Evolutionary conservation across 1,284 basidiomycete genomes (phyloP).

Genomic region (Cutaneotrichosporon cutaneum): DNA sequence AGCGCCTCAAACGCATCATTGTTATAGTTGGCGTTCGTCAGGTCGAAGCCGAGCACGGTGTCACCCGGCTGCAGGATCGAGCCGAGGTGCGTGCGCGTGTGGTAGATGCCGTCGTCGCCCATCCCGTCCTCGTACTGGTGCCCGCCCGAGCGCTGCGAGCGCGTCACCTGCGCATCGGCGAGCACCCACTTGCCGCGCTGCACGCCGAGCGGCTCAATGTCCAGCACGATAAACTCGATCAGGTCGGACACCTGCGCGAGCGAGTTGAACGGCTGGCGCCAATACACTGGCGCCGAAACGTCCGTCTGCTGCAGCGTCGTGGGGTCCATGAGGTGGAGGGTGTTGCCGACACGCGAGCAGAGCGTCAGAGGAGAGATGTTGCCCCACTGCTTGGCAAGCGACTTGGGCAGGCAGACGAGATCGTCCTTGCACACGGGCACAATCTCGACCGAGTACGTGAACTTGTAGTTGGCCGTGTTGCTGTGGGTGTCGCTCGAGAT

Average conservation of each 20-base stretch:
- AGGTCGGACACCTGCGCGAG: constrained; percentile 81
- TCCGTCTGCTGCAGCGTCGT: constrained; percentile 81
- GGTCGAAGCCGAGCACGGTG: constrained; percentile 84
- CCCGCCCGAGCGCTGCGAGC: constrained; percentile 63
- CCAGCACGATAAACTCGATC: constrained; percentile 91
- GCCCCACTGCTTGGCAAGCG: constrained; percentile 74
- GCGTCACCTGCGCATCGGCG: constrained; percentile 91
- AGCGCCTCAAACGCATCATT: constrained; percentile 79
- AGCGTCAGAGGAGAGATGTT: constrained; percentile 86
- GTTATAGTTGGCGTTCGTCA: constrained; percentile 90
- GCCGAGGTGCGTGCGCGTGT: constrained; percentile 94
- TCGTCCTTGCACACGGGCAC: constrained; percentile 97
- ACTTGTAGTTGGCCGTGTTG: constrained; percentile 93
- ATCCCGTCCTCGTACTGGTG: constrained; percentile 51
- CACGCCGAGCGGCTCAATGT: constrained; percentile 79
- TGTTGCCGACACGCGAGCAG: constrained; percentile 87
- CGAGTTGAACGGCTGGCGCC: constrained; percentile 82
- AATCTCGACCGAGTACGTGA: constrained; percentile 97
- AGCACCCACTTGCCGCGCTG: constrained; percentile 73
- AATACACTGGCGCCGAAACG: constrained; percentile 77
- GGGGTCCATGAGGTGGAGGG: constrained; percentile 87
- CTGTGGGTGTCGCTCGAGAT: constrained; percentile 90
- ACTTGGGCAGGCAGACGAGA: constrained; percentile 81
- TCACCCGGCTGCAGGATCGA: constrained; percentile 94
- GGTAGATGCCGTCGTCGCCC: constrained; percentile 74